Base-by-base conservation (phyloP, 75 land plant species). In the Larix kaempferi region DNA sequence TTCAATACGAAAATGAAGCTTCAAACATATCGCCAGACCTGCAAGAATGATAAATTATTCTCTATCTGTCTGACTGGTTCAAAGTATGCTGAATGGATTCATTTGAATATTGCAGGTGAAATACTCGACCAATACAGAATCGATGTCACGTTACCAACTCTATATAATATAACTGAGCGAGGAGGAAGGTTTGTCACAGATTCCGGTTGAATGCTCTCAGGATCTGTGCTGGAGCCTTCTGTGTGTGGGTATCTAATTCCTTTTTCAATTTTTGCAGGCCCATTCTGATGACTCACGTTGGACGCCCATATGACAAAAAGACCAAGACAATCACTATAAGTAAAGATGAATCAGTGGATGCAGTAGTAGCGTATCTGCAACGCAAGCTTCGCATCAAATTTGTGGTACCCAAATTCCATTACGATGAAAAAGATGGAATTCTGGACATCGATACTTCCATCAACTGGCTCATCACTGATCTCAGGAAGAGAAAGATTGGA, bases 301-400 rank as follows among this genome's bases (percentile, higher is more conserved):
- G 87, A 77, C 78, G 88, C 6, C 88, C 88, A 29, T 86, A 71
- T 39, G 88, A 86, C 67, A 86, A 86, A 64, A 86, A 86, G 74
- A 78, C 80, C 5, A 86, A 86, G 66, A 75, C 79, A 13, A 63
- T 86, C 37, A 74, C 77, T 1, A 77, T 86, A 22, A 77, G 78
- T 55, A 37, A 80, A 78, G 88, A 86, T 64, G 88, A 86, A 22
- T 17, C 88, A 16, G 87, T 86, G 73, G 88, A 86, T 60, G 83
- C 88, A 2, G 79, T 86, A 54, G 88, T 86, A 27, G 82, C 83
- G 15, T 86, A 86, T 56, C 54, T 86, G 76, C 88, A 86, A 62
- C 87, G 82, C 49, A 86, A 86, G 80, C 83, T 86, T 26, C 86
- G 83, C 52, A 84, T 86, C 80, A 86, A 85, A 80, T 86, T 86